phyloP scores from a whole-genome alignment of 305 asterid species.

The Fraxinus greggii region DNA sequence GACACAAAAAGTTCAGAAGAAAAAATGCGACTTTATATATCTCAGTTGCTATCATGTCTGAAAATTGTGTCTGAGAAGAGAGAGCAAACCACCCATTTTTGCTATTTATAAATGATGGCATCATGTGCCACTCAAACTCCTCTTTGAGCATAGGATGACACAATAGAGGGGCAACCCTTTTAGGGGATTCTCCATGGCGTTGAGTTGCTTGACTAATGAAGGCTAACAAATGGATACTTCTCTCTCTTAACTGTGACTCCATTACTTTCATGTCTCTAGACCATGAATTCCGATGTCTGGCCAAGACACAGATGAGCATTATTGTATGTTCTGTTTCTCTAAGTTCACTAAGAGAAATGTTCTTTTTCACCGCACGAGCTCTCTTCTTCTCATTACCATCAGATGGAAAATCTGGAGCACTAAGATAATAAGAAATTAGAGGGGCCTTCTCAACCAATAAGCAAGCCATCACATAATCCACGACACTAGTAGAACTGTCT shows the following conservation, averaged over 20 bases:
- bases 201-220: slow-evolving; percentile 81
- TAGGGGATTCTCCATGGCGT: slow-evolving; percentile 61
- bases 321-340: slow-evolving; percentile 75
- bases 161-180: slow-evolving; percentile 52
- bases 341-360: slow-evolving; percentile 60
- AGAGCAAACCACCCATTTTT: slow-evolving; percentile 86
- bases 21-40: slow-evolving; percentile 71
- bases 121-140: slow-evolving; percentile 73
- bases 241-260: slow-evolving; percentile 84
- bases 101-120: slow-evolving; percentile 71
- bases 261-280: slow-evolving; percentile 59
- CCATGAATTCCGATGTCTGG: slow-evolving; percentile 73
- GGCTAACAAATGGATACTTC: slow-evolving; percentile 77
- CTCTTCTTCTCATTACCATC: slow-evolving; percentile 72
- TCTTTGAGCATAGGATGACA: slow-evolving; percentile 70
- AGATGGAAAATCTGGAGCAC: slow-evolving; percentile 74
- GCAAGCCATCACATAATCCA: slow-evolving; percentile 74
- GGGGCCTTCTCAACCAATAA: slow-evolving; percentile 77
- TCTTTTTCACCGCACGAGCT: slow-evolving; percentile 67
- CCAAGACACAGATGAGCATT: slow-evolving; percentile 69
- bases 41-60: slow-evolving; percentile 73
- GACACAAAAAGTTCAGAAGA: slow-evolving; percentile 72
- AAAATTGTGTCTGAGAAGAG: slow-evolving; percentile 67
- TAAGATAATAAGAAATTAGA: slow-evolving; percentile 61
- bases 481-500: slow-evolving; percentile 47